Conservation (phyloP, 2,329 filamentous ascomycete genomes). For the Aspergillus puulaauensis region DNA sequence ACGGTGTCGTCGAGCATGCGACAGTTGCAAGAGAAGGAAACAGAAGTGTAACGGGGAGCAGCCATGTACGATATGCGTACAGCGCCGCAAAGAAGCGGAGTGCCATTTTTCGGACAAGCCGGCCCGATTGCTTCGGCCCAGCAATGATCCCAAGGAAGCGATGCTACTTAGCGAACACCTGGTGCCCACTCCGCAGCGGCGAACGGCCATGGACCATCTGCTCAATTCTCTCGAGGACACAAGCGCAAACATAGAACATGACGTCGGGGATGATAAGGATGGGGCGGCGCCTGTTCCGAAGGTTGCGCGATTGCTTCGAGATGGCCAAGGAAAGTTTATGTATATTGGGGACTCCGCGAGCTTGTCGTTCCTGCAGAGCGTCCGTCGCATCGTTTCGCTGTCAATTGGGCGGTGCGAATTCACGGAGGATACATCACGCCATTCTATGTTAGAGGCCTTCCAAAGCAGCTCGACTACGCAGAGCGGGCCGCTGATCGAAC, state of each 20-base stretch:
- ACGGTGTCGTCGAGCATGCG: constrained; percentile 42
- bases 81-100: constrained; percentile 42
- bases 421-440: constrained; percentile 41
- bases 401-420: constrained; percentile 45
- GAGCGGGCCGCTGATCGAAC: constrained; percentile 25
- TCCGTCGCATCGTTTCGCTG: constrained; percentile 50
- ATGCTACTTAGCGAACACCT: constrained; percentile 35
- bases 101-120: constrained; percentile 42
- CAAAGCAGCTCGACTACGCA: constrained; percentile 31
- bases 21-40: constrained; percentile 49
- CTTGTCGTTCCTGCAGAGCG: constrained; percentile 53
- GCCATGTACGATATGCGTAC: constrained; percentile 52
- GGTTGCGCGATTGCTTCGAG: constrained; percentile 49
- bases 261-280: constrained; percentile 31
- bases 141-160: constrained; percentile 26
- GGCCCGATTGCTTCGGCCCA: constrained; percentile 33
- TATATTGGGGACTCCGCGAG: constrained; percentile 56
- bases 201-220: constrained; percentile 35
- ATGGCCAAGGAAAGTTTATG: constrained; percentile 55
- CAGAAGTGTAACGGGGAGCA: constrained; percentile 54
- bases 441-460: constrained; percentile 45
- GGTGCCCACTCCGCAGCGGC: constrained; percentile 29
- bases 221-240: constrained; percentile 34
- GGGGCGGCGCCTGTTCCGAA: constrained; percentile 36
- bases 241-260: constrained; percentile 29